Conservation (phyloP, 345 rosid genomes). For the Arabidopsis arenosa region DNA sequence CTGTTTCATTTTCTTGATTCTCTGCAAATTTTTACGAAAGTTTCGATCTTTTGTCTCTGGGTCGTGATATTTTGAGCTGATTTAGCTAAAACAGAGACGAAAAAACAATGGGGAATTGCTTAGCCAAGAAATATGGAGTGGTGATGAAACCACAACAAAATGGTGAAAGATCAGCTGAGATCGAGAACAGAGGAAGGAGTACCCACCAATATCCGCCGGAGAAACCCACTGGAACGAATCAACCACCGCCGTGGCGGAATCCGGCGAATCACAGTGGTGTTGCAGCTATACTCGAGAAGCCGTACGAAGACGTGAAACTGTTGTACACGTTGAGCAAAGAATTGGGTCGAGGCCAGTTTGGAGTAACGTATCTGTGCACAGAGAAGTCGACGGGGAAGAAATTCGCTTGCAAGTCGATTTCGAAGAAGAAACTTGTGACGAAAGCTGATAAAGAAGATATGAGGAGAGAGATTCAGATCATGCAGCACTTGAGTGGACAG, state of each 20-base stretch:
- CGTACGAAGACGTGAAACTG: constrained; percentile 68
- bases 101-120: constrained; percentile 52
- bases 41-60: constrained; percentile 11
- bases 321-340: constrained; percentile 65
- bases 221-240: constrained; percentile 24
- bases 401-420: constrained; percentile 84
- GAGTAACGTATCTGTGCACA: constrained; percentile 74
- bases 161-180: constrained; percentile 38
- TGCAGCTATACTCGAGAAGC: constrained; percentile 62
- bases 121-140: constrained; percentile 46
- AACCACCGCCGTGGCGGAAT: constrained; percentile 45
- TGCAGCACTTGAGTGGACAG: constrained; percentile 93
- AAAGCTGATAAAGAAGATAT: constrained; percentile 73
- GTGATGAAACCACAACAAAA: neutral
- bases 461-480: constrained; percentile 79
- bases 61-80: neutral
- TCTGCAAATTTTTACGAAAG: neutral
- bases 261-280: constrained; percentile 37
- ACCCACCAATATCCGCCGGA: constrained; percentile 44
- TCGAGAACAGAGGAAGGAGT: constrained; percentile 37
- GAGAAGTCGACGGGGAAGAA: constrained; percentile 64
- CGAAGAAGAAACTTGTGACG: constrained; percentile 65
- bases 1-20: neutral
- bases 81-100: constrained; percentile 1
- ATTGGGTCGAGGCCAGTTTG: constrained; percentile 89